phyloP scores from a whole-genome alignment of 305 asterid genomes.

The Stenogyne calaminthoides region DNA sequence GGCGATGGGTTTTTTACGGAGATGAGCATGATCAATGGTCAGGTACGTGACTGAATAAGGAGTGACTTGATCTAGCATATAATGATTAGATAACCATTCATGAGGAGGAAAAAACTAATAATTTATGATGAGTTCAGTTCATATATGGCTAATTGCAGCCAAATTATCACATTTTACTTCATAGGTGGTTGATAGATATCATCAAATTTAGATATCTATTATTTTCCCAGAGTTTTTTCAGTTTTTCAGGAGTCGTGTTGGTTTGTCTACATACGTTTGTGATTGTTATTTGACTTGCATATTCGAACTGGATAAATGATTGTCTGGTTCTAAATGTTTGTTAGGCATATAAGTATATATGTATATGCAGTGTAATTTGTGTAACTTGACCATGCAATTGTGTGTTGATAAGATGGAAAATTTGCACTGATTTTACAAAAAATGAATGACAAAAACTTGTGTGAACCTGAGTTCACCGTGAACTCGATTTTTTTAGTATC shows the following conservation, averaged over 20 bases:
- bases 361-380: no score
- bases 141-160: neutral
- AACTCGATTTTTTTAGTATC: no score
- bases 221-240: neutral
- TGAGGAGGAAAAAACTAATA: neutral
- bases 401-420: neutral
- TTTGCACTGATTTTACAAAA: neutral
- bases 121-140: conserved; percentile 7
- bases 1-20: conserved; percentile 87
- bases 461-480: no score
- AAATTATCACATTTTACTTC: neutral
- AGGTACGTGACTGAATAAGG: conserved; percentile 20
- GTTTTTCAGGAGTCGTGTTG: neutral
- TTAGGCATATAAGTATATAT: neutral
- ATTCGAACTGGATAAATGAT: neutral
- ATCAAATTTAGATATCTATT: neutral
- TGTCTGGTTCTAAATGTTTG: neutral
- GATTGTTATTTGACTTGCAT: neutral
- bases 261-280: neutral
- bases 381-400: neutral
- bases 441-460: no score
- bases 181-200: neutral
- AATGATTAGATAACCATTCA: conserved; percentile 14
- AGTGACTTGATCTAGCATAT: conserved; percentile 8
- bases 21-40: conserved; percentile 36